Base-by-base conservation (phyloP, 129 eudicot species). In the Centaurea solstitialis region DNA sequence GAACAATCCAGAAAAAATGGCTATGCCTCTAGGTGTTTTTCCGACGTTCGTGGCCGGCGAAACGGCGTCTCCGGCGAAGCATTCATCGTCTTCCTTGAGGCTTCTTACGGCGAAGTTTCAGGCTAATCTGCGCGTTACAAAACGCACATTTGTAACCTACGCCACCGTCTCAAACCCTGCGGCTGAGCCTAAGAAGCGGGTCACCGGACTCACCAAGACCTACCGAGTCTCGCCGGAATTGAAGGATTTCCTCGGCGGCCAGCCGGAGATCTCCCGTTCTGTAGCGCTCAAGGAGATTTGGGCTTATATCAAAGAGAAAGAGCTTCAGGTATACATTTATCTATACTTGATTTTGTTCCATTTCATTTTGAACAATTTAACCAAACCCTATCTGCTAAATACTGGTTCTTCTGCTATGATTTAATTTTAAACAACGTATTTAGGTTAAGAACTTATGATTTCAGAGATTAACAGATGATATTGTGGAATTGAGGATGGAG, bases 201-300 rank as follows among this genome's bases (percentile, higher is more conserved):
- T 79, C 71, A 88, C 90, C 15, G 93, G 90, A 1, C 80, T 89
- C 21, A 89, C 80, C 90, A 89, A 87, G 86, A 88, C 87, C 4
- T 86, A 87, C 26, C 87, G 75, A 4, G 93, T 87, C 5, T 87
- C 93, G 76, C 90, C 89, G 59, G 93, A 89, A 80, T 87, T 89
- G 93, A 86, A 85, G 79, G 91, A 76, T 11, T 88, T 87, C 79
- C 85, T 89, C 20, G 93, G 88, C 61, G 93, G 93, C 26, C 80
- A 69, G 17, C 9, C 86, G 28, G 93, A 82, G 84, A 82, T 89
- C 59, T 86, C 93, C 53, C 89, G 90, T 35, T 85, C 93, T 4
- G 83, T 85, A 78, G 89, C 85, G 21, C 91, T 89, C 68, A 87
- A 89, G 73, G 72, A 68, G 73, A 87, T 89, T 45, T 89, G 93